Base-by-base conservation (phyloP, 441 rosid genomes). In the Populus tomentosa region DNA sequence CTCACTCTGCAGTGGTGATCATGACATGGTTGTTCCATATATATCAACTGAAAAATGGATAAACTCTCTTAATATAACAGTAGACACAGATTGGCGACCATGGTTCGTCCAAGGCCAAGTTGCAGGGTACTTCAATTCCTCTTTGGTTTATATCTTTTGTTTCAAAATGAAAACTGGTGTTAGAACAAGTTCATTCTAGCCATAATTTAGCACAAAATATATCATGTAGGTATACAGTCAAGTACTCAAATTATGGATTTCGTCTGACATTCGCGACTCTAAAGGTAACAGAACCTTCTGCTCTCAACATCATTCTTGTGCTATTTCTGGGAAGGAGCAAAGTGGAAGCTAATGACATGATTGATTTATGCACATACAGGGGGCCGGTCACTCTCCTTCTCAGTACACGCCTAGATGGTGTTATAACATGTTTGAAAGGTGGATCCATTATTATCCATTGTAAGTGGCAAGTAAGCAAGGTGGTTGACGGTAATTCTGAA, bases 21-120 rank as follows among this genome's bases (percentile, higher is more conserved):
- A 83, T 42, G 89, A 85, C 72, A 36, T 85, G 77, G 76, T 79
- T 26, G 84, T 83, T 75, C 75, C 86, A 7, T 69, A 75, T 36
- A 65, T 78, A 9, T 78, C 81, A 36, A 82, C 83, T 0, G 61
- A 78, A 33, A 38, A 13, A 4, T 85, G 89, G 89, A 75, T 85
- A 0, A 61, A 24, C 14, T 14, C 72, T 21, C 69, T 85, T 10
- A 56, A 75, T 67, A 1, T 81, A 2, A 78, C 85, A 0, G 42
- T 78, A 3, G 77, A 77, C 11, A 30, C 42, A 40, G 82, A 65
- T 14, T 87, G 89, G 88, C 75, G 81, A 63, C 82, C 83, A 14
- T 85, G 84, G 89, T 77, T 73, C 28, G 84, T 87, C 21, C 61
- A 82, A 1, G 88, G 89, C 50, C 88, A 86, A 82, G 79, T 84